Percentiles rank a stretch among this genome's conserved stretches.
Evolutionary conservation across 2,329 filamentous ascomycete genomes (phyloP).

Genomic region (Fusarium tricinctum): DNA sequence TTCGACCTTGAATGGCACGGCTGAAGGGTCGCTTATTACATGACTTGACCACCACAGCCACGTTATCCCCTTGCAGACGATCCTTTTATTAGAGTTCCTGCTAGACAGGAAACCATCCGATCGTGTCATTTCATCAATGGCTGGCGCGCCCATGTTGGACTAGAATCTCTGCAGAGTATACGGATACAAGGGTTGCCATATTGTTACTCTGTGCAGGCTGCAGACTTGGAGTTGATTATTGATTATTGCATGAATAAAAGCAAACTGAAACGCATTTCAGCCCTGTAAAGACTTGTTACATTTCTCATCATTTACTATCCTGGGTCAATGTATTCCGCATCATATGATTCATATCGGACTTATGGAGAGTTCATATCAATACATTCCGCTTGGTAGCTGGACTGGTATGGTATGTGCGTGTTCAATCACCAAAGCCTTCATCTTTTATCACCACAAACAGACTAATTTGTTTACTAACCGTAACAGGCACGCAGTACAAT

Average conservation of each 20-base stretch:
- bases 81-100: constrained; percentile 22
- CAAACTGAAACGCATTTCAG: constrained; percentile 12
- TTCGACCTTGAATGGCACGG: background rate
- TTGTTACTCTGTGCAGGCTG: background rate
- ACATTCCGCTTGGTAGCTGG: constrained; percentile 8
- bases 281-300: constrained; percentile 1
- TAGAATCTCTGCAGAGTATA: too few relatives aligned
- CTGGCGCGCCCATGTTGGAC: background rate
- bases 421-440: too few relatives aligned
- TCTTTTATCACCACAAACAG: background rate
- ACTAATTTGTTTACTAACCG: background rate
- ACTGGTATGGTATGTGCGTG: background rate
- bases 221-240: constrained; percentile 1
- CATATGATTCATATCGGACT: background rate
- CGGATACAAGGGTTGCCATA: too few relatives aligned
- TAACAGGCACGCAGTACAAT: background rate
- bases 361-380: background rate
- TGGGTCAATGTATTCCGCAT: background rate
- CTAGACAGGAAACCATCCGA: constrained; percentile 10
- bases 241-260: constrained; percentile 1
- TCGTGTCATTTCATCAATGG: constrained; percentile 16
- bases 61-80: background rate
- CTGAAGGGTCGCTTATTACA: background rate
- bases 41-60: constrained; percentile 1
- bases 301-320: background rate